These are phyloP conservation scores for Phaffia australis DNA, from an alignment of 768 basidiomycete species.

Conservation along the genomic window DNA sequence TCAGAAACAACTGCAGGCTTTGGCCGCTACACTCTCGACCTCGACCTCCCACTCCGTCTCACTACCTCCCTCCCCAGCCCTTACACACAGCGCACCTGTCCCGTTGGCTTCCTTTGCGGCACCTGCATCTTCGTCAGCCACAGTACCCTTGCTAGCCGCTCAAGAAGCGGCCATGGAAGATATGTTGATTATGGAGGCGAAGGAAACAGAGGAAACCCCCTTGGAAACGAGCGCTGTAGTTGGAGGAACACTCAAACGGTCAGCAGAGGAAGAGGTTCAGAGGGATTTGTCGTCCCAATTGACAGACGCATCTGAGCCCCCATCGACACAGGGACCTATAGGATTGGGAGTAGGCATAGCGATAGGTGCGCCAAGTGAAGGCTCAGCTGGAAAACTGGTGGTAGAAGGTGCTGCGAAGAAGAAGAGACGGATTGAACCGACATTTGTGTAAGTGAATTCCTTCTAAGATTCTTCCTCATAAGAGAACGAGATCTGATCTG, in stretches of 20 bases:
- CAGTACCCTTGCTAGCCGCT: neutral
- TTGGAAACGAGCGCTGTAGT: neutral
- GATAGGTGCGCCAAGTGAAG: neutral
- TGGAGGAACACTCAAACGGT: neutral
- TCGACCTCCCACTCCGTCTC: slow-evolving; percentile 1
- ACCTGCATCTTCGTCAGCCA: neutral
- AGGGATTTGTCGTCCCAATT: no score
- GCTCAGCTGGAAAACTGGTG: neutral
- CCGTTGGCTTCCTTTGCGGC: neutral
- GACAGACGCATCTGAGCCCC: neutral
- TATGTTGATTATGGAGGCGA: neutral
- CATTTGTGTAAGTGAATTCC: neutral
- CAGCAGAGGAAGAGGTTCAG: neutral
- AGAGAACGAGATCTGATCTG: no score
- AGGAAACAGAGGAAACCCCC: neutral
- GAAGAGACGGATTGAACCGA: slow-evolving; percentile 16
- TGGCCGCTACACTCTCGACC: slow-evolving; percentile 2
- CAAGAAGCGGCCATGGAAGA: neutral
- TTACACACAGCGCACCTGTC: neutral
- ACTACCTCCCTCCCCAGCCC: neutral
- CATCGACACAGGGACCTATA: no score
- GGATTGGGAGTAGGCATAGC: no score
- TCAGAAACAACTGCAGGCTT: slow-evolving; percentile 55
- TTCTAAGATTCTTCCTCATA: no score
- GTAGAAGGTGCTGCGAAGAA: slow-evolving; percentile 11